Evolutionary conservation across 2,329 filamentous ascomycete species (phyloP).

Genomic region (Epicoccum nigrum): DNA sequence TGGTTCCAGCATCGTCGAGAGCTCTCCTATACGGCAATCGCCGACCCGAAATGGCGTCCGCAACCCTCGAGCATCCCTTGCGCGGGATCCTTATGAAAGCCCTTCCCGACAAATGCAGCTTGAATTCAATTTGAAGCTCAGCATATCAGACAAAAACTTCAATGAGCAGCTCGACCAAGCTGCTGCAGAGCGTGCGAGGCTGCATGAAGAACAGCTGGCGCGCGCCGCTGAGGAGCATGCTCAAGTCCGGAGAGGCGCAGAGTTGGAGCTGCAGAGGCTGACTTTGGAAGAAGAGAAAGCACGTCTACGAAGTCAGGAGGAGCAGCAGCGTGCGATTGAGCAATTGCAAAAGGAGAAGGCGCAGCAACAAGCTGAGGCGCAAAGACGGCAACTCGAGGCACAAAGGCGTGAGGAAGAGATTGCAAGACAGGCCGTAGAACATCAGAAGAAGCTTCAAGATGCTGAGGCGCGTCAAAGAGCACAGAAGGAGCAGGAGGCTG

Average conservation of each 20-base stretch:
- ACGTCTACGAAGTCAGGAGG: slow-evolving; percentile 41
- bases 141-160: slow-evolving; percentile 53
- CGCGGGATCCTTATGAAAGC: slow-evolving; percentile 38
- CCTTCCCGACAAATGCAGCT: slow-evolving; percentile 44
- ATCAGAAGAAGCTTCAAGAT: slow-evolving; percentile 38
- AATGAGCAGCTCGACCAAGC: slow-evolving; percentile 67
- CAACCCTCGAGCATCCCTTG: slow-evolving; percentile 32
- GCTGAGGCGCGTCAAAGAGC: slow-evolving; percentile 39
- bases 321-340: slow-evolving; percentile 48
- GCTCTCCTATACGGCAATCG: slow-evolving; percentile 42
- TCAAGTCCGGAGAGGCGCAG: slow-evolving; percentile 63
- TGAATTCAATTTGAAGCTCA: slow-evolving; percentile 52
- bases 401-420: slow-evolving; percentile 42
- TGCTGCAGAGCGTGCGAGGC: slow-evolving; percentile 66
- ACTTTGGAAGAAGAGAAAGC: slow-evolving; percentile 50
- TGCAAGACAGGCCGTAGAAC: slow-evolving; percentile 33
- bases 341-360: slow-evolving; percentile 53
- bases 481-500: slow-evolving; percentile 40
- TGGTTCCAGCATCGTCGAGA: slow-evolving; percentile 39
- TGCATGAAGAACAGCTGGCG: slow-evolving; percentile 69
- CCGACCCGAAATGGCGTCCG: slow-evolving; percentile 35
- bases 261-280: slow-evolving; percentile 59
- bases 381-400: slow-evolving; percentile 42
- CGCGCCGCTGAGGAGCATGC: slow-evolving; percentile 71
- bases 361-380: slow-evolving; percentile 48